Percentiles rank a stretch among this genome's conserved stretches.
phyloP scores from a whole-genome alignment of 371 early-diverging fungal species.

The Mucor sp. region DNA sequence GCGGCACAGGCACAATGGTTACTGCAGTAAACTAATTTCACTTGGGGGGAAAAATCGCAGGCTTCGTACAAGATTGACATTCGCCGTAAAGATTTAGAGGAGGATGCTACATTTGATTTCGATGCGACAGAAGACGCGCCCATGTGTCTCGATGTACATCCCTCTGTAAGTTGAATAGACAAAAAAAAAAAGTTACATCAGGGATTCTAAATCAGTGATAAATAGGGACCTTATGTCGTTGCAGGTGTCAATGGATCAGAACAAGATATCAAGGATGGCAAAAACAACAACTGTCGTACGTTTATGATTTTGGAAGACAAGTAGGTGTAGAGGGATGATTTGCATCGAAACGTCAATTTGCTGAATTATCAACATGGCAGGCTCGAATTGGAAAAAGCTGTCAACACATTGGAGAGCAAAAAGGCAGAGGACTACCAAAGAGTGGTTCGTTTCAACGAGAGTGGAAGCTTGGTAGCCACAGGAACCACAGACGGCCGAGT shows the following conservation, averaged over 20 bases:
- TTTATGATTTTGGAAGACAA: slow-evolving; percentile 49
- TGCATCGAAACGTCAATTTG: not conserved
- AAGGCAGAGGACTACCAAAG: slow-evolving; percentile 52
- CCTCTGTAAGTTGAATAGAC: slow-evolving; percentile 40
- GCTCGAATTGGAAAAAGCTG: slow-evolving; percentile 22
- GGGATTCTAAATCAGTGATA: not conserved
- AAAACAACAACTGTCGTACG: slow-evolving; percentile 63
- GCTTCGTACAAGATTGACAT: slow-evolving; percentile 55
- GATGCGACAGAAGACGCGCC: slow-evolving; percentile 71
- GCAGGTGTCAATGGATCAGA: slow-evolving; percentile 63
- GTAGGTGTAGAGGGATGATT: slow-evolving; percentile 26
- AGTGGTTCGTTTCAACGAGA: slow-evolving; percentile 54
- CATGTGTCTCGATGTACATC: slow-evolving; percentile 70
- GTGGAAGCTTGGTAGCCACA: slow-evolving; percentile 62
- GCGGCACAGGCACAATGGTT: not conserved
- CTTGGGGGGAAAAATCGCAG: slow-evolving; percentile 27
- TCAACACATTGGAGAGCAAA: slow-evolving; percentile 47
- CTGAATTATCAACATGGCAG: not conserved
- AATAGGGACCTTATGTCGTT: slow-evolving; percentile 43
- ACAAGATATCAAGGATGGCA: slow-evolving; percentile 52
- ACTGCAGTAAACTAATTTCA: not conserved
- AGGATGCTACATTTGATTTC: slow-evolving; percentile 52
- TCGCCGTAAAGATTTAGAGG: slow-evolving; percentile 51
- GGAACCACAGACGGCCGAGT: slow-evolving; percentile 71
- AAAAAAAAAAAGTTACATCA: not conserved